Evolutionary conservation across 176 grass and related monocot genomes (phyloP).

Genomic region (Leersia perrieri): DNA sequence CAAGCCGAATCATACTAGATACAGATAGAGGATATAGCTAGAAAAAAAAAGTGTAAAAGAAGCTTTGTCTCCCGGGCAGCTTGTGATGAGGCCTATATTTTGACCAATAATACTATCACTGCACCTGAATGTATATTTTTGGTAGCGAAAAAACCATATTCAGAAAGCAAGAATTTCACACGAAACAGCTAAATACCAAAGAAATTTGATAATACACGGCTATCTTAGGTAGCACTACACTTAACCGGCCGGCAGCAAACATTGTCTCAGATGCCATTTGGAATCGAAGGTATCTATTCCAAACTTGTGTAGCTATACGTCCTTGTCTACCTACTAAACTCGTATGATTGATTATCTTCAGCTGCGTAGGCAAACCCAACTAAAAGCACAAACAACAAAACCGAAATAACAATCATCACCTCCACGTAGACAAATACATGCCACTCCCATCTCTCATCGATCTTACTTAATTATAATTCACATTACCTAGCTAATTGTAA

Average conservation of each 20-base stretch:
- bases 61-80: background rate
- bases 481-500: too few species aligned
- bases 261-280: background rate
- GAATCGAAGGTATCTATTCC: background rate
- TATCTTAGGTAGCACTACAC: too few species aligned
- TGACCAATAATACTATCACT: background rate
- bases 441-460: too few species aligned
- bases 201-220: too few species aligned
- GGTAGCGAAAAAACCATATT: too few species aligned
- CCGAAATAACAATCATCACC: background rate
- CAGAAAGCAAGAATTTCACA: too few species aligned
- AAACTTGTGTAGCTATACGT: background rate
- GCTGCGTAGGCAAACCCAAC: slow-evolving; percentile 10
- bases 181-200: too few species aligned
- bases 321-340: background rate
- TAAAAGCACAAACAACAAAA: background rate
- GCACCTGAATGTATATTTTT: background rate
- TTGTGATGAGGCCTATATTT: background rate
- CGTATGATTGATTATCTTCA: background rate
- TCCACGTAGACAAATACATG: too few species aligned
- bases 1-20: background rate
- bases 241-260: too few species aligned
- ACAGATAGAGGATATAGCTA: background rate
- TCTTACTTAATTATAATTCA: too few species aligned
- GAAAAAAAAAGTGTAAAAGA: background rate